Evolutionary conservation across 2,329 filamentous ascomycete species (phyloP), one percentile per base, ranked within the genome.

Genomic region (Immersiporthe knoxdaviesiana): DNA sequence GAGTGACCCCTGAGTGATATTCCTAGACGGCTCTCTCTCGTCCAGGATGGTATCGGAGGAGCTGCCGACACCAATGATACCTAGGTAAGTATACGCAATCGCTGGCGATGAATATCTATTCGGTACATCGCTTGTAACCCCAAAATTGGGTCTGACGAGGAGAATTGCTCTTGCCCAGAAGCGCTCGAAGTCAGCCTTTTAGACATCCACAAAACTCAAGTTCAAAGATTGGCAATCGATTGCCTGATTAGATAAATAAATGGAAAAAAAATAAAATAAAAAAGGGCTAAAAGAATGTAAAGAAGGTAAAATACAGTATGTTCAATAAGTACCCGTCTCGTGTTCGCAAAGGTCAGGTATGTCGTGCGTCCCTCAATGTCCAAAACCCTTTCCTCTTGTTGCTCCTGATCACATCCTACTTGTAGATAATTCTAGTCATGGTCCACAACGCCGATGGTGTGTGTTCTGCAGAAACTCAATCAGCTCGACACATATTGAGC

Each of bases 401-500:
- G 24, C 24, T 12, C 12, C 4, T 14, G 11, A 30, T 14, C 50
- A 30, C 24, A 16, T 11, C n/a, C 11, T 27, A 54, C 11, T 14
- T 54, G 24, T 52, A 52, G 8, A 52, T n/a, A 12, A n/a, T n/a
- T n/a, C n/a, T 24, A 24, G 47, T 10, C 10, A 52, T 24, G 21
- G 30, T 54, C 50, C 50, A 27, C 14, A 24, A 30, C 24, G 24
- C 12, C 50, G 5, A 54, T 27, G 10, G 2, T 30, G 24, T 10
- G 41, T 44, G n/a, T n/a, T n/a, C n/a, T 44, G 41, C 24, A 12
- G n/a, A 6, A n/a, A 32, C 24, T 8, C 59, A 24, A 24, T 61
- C 8, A 61, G 37, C 3, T 61, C n/a, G 32, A 41, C 11, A 61
- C 37, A 8, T 61, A 61, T 39, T 74, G 74, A 11, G 75, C 75